Conservation (phyloP, 23 red algal genomes). For the Gracilariopsis chorda region DNA sequence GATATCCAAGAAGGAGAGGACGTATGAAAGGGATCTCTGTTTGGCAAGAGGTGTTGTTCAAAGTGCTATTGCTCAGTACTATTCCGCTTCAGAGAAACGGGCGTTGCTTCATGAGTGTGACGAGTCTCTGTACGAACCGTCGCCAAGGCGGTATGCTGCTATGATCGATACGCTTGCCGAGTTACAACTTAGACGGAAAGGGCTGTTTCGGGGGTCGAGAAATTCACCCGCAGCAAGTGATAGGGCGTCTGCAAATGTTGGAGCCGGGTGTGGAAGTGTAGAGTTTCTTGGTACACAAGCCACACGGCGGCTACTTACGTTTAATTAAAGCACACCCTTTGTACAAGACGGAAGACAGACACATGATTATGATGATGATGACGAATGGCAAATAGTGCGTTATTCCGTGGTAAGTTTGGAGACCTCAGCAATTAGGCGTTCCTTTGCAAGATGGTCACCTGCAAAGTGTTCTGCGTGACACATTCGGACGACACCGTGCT, state of each 20-base stretch:
- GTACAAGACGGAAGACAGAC: too few relatives aligned
- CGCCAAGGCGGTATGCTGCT: constrained; percentile 23
- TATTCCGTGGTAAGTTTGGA: not conserved
- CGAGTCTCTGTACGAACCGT: constrained; percentile 38
- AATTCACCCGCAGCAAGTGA: not conserved
- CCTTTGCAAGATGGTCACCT: constrained; percentile 49
- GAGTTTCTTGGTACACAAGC: not conserved
- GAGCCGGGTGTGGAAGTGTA: not conserved
- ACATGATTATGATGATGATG: not conserved
- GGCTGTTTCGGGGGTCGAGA: not conserved
- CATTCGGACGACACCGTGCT: constrained; percentile 9
- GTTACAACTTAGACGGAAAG: constrained; percentile 8
- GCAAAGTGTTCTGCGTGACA: constrained; percentile 55
- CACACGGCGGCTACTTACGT: constrained; percentile 14
- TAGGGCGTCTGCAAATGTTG: not conserved
- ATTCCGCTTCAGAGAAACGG: constrained; percentile 24
- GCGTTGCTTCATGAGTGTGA: constrained; percentile 12
- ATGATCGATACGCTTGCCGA: constrained; percentile 17
- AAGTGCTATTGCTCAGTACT: constrained; percentile 60
- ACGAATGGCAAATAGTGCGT: not conserved
- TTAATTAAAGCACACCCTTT: constrained; percentile 33
- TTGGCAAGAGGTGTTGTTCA: constrained; percentile 44
- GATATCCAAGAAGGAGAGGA: constrained; percentile 19
- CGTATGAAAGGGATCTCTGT: not conserved
- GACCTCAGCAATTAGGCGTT: constrained; percentile 1